Percentiles rank a stretch among this genome's conserved stretches.
Conservation (phyloP, 805 yeast genomes). For the Blastobotrys terrestris region DNA sequence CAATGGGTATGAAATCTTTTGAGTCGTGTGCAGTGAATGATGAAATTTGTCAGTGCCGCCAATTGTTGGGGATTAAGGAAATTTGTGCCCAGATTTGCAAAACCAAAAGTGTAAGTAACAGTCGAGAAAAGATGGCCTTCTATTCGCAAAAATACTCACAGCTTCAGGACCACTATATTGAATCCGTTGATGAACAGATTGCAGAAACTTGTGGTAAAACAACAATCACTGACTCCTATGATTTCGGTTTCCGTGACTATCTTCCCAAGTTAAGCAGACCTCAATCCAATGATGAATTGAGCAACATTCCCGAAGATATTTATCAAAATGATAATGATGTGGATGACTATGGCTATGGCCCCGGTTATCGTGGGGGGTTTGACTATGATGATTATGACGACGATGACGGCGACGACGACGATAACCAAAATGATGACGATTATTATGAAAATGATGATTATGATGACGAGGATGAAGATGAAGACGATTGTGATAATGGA, state of each 20-base stretch:
- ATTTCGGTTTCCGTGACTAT: constrained; percentile 1
- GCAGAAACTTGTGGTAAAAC: constrained; percentile 1
- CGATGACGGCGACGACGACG: neutral
- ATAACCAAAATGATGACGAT: neutral
- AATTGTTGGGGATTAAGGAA: neutral
- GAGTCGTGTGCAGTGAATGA: neutral
- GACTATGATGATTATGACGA: neutral
- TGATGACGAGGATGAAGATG: neutral
- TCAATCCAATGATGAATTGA: neutral
- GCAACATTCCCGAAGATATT: neutral
- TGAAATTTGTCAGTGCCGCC: constrained; percentile 2
- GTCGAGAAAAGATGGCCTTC: too few species aligned
- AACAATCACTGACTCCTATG: neutral
- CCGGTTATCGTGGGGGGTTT: neutral
- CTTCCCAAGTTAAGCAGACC: neutral
- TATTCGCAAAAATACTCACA: neutral
- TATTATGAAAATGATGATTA: neutral
- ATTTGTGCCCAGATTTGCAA: neutral
- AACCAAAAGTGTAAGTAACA: neutral
- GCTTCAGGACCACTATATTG: neutral
- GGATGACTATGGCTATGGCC: neutral
- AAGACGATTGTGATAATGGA: constrained; percentile 8
- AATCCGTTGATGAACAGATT: neutral
- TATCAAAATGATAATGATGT: neutral
- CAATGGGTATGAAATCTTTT: neutral